A percentile compares a stretch with the other conserved stretches of the same genome.
Conservation (phyloP, 192 early-diverging fungal species). For the Umbelopsis sp. region DNA sequence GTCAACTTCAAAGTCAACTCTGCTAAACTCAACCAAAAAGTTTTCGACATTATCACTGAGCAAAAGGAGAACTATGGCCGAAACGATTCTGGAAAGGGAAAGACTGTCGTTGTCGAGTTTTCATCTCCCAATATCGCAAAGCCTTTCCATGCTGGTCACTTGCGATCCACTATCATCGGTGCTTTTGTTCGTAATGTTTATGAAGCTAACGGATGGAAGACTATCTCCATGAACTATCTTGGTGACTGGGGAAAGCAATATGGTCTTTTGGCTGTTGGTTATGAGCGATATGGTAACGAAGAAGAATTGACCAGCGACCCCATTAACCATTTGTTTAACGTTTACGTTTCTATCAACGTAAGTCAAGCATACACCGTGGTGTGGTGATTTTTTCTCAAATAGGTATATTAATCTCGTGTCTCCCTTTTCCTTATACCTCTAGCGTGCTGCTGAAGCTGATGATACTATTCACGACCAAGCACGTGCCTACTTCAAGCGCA, state of each 20-base stretch:
- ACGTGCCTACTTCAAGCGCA: slow-evolving; percentile 88
- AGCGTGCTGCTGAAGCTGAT: slow-evolving; percentile 68
- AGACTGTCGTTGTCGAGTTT: slow-evolving; percentile 90
- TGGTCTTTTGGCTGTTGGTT: slow-evolving; percentile 92
- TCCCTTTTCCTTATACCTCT: not conserved
- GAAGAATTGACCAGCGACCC: slow-evolving; percentile 78
- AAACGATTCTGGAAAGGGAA: slow-evolving; percentile 61
- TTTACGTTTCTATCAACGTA: slow-evolving; percentile 89
- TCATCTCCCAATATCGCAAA: slow-evolving; percentile 98
- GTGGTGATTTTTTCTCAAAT: slow-evolving; percentile 30
- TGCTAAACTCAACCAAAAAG: slow-evolving; percentile 50
- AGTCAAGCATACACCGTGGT: slow-evolving; percentile 38
- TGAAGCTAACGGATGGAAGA: slow-evolving; percentile 87
- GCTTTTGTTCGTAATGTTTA: slow-evolving; percentile 85
- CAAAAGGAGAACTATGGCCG: slow-evolving; percentile 61
- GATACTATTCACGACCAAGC: slow-evolving; percentile 78
- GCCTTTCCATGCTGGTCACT: slow-evolving; percentile 96
- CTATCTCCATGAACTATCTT: slow-evolving; percentile 94
- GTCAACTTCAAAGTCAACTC: slow-evolving; percentile 76
- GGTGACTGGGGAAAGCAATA: slow-evolving; percentile 99
- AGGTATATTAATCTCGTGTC: too few relatives aligned
- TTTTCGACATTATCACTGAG: slow-evolving; percentile 58
- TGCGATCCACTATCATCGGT: slow-evolving; percentile 98
- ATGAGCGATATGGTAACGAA: slow-evolving; percentile 78
- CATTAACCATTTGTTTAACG: slow-evolving; percentile 90